These are phyloP conservation scores for Fusarium sublunatum DNA, from an alignment of 2,329 filamentous ascomycete species.

Conservation along the genomic window DNA sequence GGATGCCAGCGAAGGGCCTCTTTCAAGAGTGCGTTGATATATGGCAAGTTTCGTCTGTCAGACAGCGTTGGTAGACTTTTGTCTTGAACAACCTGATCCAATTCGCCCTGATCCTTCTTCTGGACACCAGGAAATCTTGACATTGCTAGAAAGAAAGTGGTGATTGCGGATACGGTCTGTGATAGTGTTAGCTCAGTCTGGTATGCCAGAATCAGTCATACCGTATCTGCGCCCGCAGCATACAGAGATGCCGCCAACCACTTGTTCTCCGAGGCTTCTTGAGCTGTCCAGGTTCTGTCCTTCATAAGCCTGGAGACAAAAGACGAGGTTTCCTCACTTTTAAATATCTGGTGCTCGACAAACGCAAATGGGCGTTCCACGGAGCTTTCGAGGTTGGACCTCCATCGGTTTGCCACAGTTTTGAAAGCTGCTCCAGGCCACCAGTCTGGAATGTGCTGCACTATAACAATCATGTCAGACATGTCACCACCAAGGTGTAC, in stretches of 20 bases:
- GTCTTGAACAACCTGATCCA: conserved; percentile 38
- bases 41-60: conserved; percentile 43
- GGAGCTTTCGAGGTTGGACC: conserved; percentile 9
- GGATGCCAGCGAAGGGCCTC: conserved; percentile 47
- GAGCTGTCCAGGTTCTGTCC: neutral
- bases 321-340: conserved; percentile 17
- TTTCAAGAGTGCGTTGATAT: conserved; percentile 46
- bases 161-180: conserved; percentile 29
- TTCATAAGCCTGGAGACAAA: conserved; percentile 19
- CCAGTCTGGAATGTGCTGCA: conserved; percentile 23
- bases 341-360: conserved; percentile 22
- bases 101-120: conserved; percentile 28
- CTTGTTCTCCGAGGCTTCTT: conserved; percentile 24
- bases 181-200: accelerated
- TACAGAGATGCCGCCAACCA: conserved; percentile 35
- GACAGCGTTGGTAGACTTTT: conserved; percentile 38
- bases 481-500: accelerated
- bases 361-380: conserved; percentile 30
- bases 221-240: conserved; percentile 38
- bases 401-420: conserved; percentile 16
- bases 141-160: conserved; percentile 35
- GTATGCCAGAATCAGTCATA: neutral
- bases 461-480: neutral
- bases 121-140: conserved; percentile 9
- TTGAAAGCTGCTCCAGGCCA: conserved; percentile 28